phyloP scores from a whole-genome alignment of 148 eudicot genomes.

The Gaultheria prostrata region DNA sequence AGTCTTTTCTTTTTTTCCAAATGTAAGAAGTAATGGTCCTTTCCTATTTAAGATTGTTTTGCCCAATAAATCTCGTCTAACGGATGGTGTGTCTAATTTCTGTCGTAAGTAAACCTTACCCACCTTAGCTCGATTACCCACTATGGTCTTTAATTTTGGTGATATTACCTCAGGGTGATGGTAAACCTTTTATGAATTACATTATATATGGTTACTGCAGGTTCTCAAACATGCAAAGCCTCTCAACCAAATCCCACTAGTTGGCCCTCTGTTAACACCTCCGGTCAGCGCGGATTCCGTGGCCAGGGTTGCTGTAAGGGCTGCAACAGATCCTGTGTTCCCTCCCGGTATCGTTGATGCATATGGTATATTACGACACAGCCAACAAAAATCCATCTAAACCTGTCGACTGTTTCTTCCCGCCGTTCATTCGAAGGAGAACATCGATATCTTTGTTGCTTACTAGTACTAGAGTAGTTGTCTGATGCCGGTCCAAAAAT shows the following conservation, averaged over 20 bases:
- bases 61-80: not conserved
- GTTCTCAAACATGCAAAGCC: slow-evolving; percentile 54
- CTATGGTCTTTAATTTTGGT: not conserved
- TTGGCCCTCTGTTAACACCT: slow-evolving; percentile 60
- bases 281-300: slow-evolving; percentile 56
- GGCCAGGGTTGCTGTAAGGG: slow-evolving; percentile 57
- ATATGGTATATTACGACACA: slow-evolving; percentile 45
- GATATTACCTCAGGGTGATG: not conserved
- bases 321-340: slow-evolving; percentile 69
- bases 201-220: slow-evolving; percentile 23
- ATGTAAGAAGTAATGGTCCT: no score
- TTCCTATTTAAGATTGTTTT: not conserved
- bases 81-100: not conserved
- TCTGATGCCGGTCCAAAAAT: not conserved
- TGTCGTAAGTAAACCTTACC: no score
- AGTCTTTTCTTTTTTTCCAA: no score
- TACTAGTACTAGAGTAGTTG: not conserved
- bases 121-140: not conserved
- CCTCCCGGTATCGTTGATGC: slow-evolving; percentile 63
- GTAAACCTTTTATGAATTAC: not conserved
- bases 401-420: not conserved
- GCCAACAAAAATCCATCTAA: slow-evolving; percentile 39
- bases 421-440: not conserved
- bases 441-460: not conserved
- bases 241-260: slow-evolving; percentile 45